Base-by-base conservation (phyloP, 2,329 filamentous ascomycete genomes). In the Davidsoniella virescens region DNA sequence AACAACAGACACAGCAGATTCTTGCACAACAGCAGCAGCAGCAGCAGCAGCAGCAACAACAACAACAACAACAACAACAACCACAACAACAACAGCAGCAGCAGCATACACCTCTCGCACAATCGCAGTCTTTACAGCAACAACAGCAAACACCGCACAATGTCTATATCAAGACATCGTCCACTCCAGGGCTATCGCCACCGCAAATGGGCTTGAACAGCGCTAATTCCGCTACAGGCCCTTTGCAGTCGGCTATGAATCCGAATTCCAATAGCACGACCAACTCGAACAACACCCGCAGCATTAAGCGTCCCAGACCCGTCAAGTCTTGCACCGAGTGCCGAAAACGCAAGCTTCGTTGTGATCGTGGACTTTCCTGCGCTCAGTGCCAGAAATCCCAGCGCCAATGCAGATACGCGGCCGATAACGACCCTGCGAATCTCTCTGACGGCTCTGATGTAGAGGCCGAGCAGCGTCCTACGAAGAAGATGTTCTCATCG, bases 371-470 rank as follows among this genome's bases (percentile, higher is more conserved):
- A n/a, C 64, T 67, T 41, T 72, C 73, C 3, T 78, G 75, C 56
- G 71, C 71, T 5, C 73, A 77, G 58, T 78, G 75, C 58, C 70
- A 73, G 47, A 75, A 73, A 59, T 72, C 72, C n/a, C 69, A 67
- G 55, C 70, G 73, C 36, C 57, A 61, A 38, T 77, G 73, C 62
- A 70, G 65, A 55, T 77, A 76, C 56, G 39, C 48, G n/a, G 64
- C 70, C 20, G 65, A 70, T 17, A 69, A 72, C 51, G 67, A 70
- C 29, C 69, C 71, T 49, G 64, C 64, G 33, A 69, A 67, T 55
- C 58, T 68, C 10, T 75, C 72, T 3, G 72, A 75, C 46, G 67
- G 59, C n/a, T 72, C 69, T 18, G 70, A 73, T 44, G 59, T 54
- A 40, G 67, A 70, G 49, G 52, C 58, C 5, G 55, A 56, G 10